Evolutionary conservation across 306 rosid genomes (phyloP).

Genomic region (Parietaria judaica): DNA sequence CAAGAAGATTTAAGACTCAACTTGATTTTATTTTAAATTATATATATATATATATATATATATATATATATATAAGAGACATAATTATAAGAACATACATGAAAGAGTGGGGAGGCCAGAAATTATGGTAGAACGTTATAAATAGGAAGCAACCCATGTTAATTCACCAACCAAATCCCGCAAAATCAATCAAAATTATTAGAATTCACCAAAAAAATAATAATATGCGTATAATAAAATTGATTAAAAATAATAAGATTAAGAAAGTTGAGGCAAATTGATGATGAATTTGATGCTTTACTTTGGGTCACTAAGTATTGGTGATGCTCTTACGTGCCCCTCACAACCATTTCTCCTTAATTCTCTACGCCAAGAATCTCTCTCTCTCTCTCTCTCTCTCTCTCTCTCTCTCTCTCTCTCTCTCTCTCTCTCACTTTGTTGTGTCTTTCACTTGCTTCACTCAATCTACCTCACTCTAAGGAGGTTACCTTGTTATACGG

Average conservation of each 20-base stretch:
- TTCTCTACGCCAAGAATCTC: conserved; percentile 65
- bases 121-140: background rate
- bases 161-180: conserved; percentile 19
- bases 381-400: background rate
- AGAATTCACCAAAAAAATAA: background rate
- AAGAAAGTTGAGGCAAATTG: background rate
- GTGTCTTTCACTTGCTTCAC: conserved; percentile 20
- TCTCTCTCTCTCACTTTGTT: conserved; percentile 8
- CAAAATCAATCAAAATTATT: conserved; percentile 17
- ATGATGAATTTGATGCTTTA: conserved; percentile 40
- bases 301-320: conserved; percentile 37
- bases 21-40: too few species aligned
- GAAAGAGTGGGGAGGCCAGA: background rate
- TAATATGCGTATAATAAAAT: background rate
- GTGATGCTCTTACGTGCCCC: conserved; percentile 59
- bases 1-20: too few species aligned
- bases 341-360: conserved; percentile 31
- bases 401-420: conserved; percentile 11
- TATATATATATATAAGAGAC: background rate
- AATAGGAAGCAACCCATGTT: conserved; percentile 16
- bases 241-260: background rate
- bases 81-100: background rate
- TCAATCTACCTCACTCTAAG: conserved; percentile 30
- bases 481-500: conserved; percentile 22
- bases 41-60: background rate